Percentiles rank a stretch among this genome's conserved stretches.
phyloP scores from a whole-genome alignment of 305 asterid species.

The Fraxinus floribunda region DNA sequence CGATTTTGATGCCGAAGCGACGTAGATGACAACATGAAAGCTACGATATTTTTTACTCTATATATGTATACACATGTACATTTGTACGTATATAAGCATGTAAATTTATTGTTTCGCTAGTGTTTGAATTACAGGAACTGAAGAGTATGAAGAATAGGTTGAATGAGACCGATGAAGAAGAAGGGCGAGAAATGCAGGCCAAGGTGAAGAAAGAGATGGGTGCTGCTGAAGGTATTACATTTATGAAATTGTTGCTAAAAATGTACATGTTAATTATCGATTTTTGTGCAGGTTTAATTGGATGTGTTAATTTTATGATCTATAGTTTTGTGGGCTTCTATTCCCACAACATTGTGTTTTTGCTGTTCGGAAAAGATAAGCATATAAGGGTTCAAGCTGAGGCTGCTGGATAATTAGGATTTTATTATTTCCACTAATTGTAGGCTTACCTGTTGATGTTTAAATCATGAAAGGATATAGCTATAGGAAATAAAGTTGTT shows the following conservation, averaged over 20 bases:
- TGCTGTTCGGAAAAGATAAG: background rate
- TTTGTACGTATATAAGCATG: background rate
- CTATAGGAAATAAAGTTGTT: background rate
- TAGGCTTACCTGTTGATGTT: background rate
- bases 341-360: background rate
- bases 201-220: constrained; percentile 74
- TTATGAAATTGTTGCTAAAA: background rate
- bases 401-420: background rate
- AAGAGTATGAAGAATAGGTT: constrained; percentile 67
- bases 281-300: background rate
- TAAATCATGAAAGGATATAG: background rate
- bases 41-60: background rate
- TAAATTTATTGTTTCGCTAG: background rate
- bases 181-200: constrained; percentile 72
- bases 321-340: background rate
- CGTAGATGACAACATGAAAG: constrained; percentile 20
- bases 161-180: constrained; percentile 79
- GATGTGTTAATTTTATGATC: constrained; percentile 6
- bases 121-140: constrained; percentile 51
- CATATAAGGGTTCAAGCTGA: background rate
- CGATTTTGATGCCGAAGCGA: constrained; percentile 47
- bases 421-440: background rate
- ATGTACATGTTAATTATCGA: background rate
- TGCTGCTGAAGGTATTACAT: constrained; percentile 51
- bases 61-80: background rate